phyloP scores from a whole-genome alignment of 495 filamentous ascomycete species.

The Hypoxylon lienhwacheense region DNA sequence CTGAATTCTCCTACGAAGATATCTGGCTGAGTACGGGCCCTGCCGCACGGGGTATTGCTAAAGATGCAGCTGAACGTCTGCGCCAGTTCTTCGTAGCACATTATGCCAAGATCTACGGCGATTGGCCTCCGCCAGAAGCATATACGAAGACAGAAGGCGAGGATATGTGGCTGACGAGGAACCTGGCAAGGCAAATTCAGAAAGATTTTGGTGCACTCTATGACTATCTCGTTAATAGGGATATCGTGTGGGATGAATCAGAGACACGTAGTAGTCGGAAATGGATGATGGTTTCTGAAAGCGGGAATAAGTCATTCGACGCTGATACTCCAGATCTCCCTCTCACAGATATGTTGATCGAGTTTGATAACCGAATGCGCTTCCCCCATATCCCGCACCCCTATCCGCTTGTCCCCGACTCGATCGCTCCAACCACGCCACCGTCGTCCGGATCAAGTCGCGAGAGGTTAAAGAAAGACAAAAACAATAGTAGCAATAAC shows the following conservation, averaged over 20 bases:
- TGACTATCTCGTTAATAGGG: constrained; percentile 71
- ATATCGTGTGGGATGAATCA: constrained; percentile 64
- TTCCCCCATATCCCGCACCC: constrained; percentile 70
- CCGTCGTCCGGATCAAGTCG: constrained; percentile 20
- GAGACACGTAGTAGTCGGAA: constrained; percentile 59
- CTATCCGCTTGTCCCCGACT: constrained; percentile 65
- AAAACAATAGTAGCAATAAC: constrained; percentile 31
- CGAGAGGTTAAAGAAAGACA: constrained; percentile 43
- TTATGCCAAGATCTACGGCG: constrained; percentile 55
- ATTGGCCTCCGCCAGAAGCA: constrained; percentile 59
- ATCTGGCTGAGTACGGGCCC: constrained; percentile 58
- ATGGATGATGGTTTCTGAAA: constrained; percentile 62
- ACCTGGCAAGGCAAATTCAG: constrained; percentile 59
- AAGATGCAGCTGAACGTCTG: constrained; percentile 56
- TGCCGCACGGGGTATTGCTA: constrained; percentile 40
- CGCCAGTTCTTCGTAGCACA: constrained; percentile 58
- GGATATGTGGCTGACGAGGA: constrained; percentile 63
- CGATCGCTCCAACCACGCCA: constrained; percentile 43
- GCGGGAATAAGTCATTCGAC: constrained; percentile 54
- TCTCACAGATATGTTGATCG: constrained; percentile 67
- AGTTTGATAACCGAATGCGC: constrained; percentile 64
- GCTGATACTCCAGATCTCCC: constrained; percentile 63
- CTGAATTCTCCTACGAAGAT: constrained; percentile 61
- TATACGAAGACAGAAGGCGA: constrained; percentile 47
- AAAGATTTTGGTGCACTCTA: constrained; percentile 70